Conservation (phyloP, 805 yeast species). For the Candida hungchunana region DNA sequence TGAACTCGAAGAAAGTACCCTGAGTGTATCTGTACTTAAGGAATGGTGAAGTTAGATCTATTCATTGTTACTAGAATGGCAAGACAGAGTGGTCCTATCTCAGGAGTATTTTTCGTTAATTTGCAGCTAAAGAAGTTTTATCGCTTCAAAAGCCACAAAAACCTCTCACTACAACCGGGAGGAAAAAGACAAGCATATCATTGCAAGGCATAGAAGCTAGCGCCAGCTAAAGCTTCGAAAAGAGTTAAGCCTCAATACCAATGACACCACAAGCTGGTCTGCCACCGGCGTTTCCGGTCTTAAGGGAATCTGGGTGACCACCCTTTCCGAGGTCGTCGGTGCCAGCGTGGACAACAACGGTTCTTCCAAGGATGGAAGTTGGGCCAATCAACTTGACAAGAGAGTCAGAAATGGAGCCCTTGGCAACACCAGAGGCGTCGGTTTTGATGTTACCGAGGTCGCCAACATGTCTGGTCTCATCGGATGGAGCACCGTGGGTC, state of each 20-base stretch:
- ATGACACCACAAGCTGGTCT: conserved; percentile 99
- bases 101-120: no score
- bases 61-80: no score
- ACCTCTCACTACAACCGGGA: no score
- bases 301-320: conserved; percentile 83
- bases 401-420: conserved; percentile 78
- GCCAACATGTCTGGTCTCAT: conserved; percentile 81
- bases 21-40: no score
- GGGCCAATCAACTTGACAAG: conserved; percentile 81
- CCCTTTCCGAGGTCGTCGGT: conserved; percentile 94
- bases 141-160: no score
- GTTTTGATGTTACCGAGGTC: conserved; percentile 94
- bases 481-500: conserved; percentile 91
- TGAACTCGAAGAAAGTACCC: no score
- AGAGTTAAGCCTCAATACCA: conserved; percentile 41
- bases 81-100: no score
- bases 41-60: no score
- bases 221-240: no score
- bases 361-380: conserved; percentile 88
- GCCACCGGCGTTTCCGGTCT: conserved; percentile 97
- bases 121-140: no score
- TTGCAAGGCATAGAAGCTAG: no score
- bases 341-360: conserved; percentile 92
- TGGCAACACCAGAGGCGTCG: conserved; percentile 84
- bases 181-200: no score